Evolutionary conservation across 2,329 filamentous ascomycete species (phyloP).

Genomic region (Exophiala aquamarina): DNA sequence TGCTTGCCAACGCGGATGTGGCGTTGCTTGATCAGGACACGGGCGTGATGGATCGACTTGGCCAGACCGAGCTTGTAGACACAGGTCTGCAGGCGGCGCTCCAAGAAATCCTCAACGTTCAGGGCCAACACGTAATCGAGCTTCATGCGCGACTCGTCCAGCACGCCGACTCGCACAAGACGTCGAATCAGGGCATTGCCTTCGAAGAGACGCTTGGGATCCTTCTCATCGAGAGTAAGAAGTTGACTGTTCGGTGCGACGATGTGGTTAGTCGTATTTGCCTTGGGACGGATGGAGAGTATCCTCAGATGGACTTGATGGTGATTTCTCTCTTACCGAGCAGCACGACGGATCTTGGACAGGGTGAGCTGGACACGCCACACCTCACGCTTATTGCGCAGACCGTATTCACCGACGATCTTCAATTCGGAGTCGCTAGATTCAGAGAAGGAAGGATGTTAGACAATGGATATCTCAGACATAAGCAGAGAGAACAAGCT

Average conservation of each 20-base stretch:
- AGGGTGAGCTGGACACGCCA: conserved; percentile 99
- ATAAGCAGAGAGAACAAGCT: conserved; percentile 95
- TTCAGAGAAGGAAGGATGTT: conserved; percentile 60
- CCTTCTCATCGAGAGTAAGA: conserved; percentile 99
- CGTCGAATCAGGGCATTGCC: conserved; percentile 99
- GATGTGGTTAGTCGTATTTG: conserved; percentile 11
- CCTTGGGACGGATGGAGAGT: no score
- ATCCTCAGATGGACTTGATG: neutral
- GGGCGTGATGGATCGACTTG: conserved; percentile 99
- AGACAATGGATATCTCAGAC: conserved; percentile 71
- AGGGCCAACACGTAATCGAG: conserved; percentile 99
- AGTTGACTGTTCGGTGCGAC: conserved; percentile 76
- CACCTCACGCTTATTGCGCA: conserved; percentile 99
- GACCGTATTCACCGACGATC: conserved; percentile 99
- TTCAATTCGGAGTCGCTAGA: conserved; percentile 98
- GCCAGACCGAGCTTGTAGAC: conserved; percentile 99
- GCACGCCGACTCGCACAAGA: conserved; percentile 98
- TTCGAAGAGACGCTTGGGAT: conserved; percentile 99
- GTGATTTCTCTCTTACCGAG: conserved; percentile 67
- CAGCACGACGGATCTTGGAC: conserved; percentile 99
- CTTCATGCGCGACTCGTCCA: conserved; percentile 99
- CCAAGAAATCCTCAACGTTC: conserved; percentile 99
- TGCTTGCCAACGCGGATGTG: conserved; percentile 99
- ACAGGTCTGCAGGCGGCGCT: conserved; percentile 99
- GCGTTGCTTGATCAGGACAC: conserved; percentile 98